Evolutionary conservation across 1,139 yeast species (phyloP).

Genomic region (Pichia kudriavzevii): DNA sequence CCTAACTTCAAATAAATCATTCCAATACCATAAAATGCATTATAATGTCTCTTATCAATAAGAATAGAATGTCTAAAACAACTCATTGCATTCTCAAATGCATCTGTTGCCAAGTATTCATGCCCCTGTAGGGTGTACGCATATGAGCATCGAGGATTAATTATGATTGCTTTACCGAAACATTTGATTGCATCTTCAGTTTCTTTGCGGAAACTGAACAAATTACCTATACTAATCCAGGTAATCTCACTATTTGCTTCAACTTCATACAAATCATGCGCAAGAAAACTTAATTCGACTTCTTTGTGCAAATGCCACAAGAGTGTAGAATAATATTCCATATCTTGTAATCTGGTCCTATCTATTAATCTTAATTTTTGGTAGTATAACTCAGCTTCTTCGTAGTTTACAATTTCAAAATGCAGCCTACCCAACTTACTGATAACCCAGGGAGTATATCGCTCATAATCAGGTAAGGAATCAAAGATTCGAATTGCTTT

Average conservation of each 20-base stretch:
- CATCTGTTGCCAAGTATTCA: conserved; percentile 82
- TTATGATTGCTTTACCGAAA: conserved; percentile 68
- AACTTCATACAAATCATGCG: conserved; percentile 71
- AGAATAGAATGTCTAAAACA: conserved; percentile 74
- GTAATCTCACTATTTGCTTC: conserved; percentile 61
- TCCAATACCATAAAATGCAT: conserved; percentile 94
- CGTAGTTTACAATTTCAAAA: conserved; percentile 83
- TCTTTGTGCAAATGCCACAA: conserved; percentile 90
- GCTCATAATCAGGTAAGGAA: conserved; percentile 54
- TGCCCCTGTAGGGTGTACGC: conserved; percentile 94
- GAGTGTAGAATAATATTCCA: conserved; percentile 86
- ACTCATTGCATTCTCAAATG: conserved; percentile 82
- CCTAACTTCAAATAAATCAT: conserved; percentile 89
- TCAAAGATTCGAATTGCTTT: conserved; percentile 69
- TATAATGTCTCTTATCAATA: conserved; percentile 77
- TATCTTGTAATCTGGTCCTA: conserved; percentile 76
- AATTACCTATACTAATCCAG: conserved; percentile 90
- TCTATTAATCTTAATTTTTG: conserved; percentile 57
- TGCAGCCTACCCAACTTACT: conserved; percentile 73
- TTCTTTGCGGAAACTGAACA: conserved; percentile 75
- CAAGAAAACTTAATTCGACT: conserved; percentile 69
- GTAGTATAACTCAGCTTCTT: conserved; percentile 63
- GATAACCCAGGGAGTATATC: conserved; percentile 79
- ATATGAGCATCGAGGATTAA: conserved; percentile 63
- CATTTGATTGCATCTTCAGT: conserved; percentile 89